These are phyloP conservation scores for Populus hybrid DNA, from an alignment of 441 rosid genomes.

Conservation along the genomic window DNA sequence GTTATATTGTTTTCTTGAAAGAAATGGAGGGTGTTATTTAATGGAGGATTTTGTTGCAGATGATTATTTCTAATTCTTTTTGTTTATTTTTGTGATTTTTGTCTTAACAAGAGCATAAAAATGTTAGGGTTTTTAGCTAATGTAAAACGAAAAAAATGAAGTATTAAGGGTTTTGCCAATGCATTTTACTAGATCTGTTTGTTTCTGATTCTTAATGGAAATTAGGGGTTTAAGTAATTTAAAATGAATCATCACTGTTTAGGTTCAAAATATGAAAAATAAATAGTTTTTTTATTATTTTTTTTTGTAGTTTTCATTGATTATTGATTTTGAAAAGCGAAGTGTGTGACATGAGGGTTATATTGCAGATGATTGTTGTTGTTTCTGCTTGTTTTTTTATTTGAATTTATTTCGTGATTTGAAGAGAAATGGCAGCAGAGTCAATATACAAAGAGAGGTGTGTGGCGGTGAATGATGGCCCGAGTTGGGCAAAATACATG, in stretches of 20 bases:
- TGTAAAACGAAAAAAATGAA: neutral
- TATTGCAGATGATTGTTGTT: constrained; percentile 13
- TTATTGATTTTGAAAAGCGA: constrained; percentile 52
- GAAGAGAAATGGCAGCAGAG: constrained; percentile 1
- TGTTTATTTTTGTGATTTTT: constrained; percentile 8
- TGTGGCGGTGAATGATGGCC: constrained; percentile 63
- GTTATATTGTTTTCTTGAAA: neutral
- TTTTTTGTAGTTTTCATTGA: constrained; percentile 5
- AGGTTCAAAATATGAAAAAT: neutral
- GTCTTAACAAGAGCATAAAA: neutral
- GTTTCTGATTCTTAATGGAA: neutral
- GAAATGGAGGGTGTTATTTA: neutral
- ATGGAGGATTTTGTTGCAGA: constrained; percentile 8
- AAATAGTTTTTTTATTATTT: neutral
- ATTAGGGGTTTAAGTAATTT: neutral
- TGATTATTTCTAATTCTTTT: constrained; percentile 9
- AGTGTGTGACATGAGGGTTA: constrained; percentile 67
- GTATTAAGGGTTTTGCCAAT: neutral
- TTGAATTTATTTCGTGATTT: constrained; percentile 5
- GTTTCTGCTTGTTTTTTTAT: constrained; percentile 2
- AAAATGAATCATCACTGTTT: neutral
- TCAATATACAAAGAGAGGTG: constrained; percentile 79
- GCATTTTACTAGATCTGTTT: neutral
- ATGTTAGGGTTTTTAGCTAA: neutral
- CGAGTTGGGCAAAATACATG: constrained; percentile 80